Percentiles rank a stretch among this genome's conserved stretches.
Evolutionary conservation across 495 filamentous ascomycete genomes (phyloP).

Genomic region (Haplographium delicatum): DNA sequence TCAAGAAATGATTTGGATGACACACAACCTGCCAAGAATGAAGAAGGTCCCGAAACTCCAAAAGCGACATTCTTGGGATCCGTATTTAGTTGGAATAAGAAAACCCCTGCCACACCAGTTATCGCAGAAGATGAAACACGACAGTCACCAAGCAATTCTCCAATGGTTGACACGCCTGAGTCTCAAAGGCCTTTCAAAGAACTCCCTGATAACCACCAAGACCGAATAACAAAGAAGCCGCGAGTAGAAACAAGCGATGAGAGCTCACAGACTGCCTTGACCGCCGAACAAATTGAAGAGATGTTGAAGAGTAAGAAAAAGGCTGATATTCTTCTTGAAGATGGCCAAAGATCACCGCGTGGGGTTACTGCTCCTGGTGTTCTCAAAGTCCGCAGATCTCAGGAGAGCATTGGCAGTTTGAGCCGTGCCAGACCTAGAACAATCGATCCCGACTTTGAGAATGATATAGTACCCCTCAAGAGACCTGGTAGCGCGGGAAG

Average conservation of each 20-base stretch:
- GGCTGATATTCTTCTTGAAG: conserved; percentile 24
- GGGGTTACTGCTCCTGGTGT: conserved; percentile 25
- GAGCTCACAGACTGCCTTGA: conserved; percentile 68
- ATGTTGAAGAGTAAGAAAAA: conserved; percentile 45
- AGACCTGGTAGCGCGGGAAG: conserved; percentile 21
- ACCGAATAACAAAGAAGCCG: conserved; percentile 30
- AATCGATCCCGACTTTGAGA: conserved; percentile 12
- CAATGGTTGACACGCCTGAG: conserved; percentile 33
- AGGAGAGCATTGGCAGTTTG: conserved; percentile 35
- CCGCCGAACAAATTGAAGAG: conserved; percentile 65
- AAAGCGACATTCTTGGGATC: conserved; percentile 38
- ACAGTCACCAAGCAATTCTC: conserved; percentile 37
- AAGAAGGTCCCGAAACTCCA: conserved; percentile 27
- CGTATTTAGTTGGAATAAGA: conserved; percentile 39
- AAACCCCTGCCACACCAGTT: conserved; percentile 28
- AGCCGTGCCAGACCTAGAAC: conserved; percentile 21
- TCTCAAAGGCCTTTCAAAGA: conserved; percentile 39
- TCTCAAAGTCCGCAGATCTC: conserved; percentile 29
- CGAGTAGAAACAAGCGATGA: conserved; percentile 52
- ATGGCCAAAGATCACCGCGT: conserved; percentile 33
- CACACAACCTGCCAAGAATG: conserved; percentile 2
- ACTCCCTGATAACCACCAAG: conserved; percentile 33
- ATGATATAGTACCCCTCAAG: conserved; percentile 19
- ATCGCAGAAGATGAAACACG: conserved; percentile 54
- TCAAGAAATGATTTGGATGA: conserved; percentile 32